Evolutionary conservation across 2,329 filamentous ascomycete species (phyloP).

Genomic region (Verticillium klebahnii): DNA sequence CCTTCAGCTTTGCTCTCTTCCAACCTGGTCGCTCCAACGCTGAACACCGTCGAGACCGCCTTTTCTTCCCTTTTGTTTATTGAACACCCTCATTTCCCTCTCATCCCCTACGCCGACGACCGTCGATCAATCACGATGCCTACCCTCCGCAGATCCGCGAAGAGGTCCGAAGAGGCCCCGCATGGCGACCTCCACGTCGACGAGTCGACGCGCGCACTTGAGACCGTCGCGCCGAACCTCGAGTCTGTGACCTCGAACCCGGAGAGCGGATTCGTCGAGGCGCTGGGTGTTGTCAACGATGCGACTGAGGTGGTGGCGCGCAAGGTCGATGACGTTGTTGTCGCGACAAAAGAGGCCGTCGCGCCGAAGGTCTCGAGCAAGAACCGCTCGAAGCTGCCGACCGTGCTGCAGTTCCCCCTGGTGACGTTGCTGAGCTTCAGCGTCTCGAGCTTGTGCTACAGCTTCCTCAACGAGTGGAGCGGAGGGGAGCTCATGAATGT

Average conservation of each 20-base stretch:
- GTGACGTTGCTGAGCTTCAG: constrained; percentile 51
- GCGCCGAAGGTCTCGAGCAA: constrained; percentile 2
- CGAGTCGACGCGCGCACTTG: constrained; percentile 10
- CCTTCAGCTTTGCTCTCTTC: background rate
- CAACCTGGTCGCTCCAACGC: background rate
- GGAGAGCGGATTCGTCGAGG: constrained; percentile 8
- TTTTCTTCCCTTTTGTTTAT: background rate
- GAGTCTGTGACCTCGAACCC: constrained; percentile 10
- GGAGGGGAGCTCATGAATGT: constrained; percentile 63
- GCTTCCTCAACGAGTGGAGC: constrained; percentile 54
- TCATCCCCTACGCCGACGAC: background rate
- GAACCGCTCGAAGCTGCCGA: constrained; percentile 33
- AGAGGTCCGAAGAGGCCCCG: constrained; percentile 3
- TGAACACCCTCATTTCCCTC: background rate
- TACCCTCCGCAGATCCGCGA: constrained; percentile 10
- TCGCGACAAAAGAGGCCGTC: constrained; percentile 1
- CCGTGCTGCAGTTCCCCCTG: constrained; percentile 45
- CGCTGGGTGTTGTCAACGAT: constrained; percentile 12
- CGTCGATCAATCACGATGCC: constrained; percentile 6
- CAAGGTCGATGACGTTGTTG: background rate
- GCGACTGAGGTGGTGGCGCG: constrained; percentile 1
- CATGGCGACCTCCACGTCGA: constrained; percentile 7
- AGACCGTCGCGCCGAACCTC: constrained; percentile 12
- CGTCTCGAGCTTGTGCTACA: constrained; percentile 61
- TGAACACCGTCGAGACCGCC: background rate